phyloP scores from a whole-genome alignment of 148 eudicot genomes.

The Heliamphora exappendiculata region DNA sequence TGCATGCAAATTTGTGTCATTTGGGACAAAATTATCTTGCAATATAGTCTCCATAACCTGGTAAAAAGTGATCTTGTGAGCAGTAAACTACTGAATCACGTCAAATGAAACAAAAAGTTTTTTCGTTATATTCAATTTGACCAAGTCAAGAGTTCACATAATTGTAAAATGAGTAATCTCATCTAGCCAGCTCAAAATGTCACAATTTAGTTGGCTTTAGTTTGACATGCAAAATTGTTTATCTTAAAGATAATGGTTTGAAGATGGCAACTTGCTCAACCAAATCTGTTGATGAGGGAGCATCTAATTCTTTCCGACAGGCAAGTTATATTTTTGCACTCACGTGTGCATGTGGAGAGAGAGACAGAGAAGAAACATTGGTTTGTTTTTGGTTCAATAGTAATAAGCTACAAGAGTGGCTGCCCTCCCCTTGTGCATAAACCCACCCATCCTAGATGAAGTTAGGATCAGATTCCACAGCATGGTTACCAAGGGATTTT shows the following conservation, averaged over 20 bases:
- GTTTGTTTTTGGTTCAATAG: not conserved
- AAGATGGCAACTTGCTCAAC: not conserved
- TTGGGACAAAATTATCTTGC: slow-evolving; percentile 85
- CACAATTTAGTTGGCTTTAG: not conserved
- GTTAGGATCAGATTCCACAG: not conserved
- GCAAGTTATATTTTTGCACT: no score
- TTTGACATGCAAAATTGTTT: not conserved
- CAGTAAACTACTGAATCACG: not conserved
- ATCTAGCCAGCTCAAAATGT: not conserved
- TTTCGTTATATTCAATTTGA: not conserved
- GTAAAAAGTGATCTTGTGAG: slow-evolving; percentile 4
- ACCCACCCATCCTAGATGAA: not conserved
- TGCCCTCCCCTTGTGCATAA: not conserved
- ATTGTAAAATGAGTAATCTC: not conserved
- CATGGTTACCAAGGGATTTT: not conserved
- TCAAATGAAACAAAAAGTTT: not conserved
- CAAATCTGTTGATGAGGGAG: not conserved
- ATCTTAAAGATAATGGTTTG: not conserved
- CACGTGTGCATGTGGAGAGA: not conserved
- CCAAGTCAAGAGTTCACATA: not conserved
- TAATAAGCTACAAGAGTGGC: not conserved
- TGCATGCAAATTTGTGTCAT: slow-evolving; percentile 67
- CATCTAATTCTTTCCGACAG: not conserved
- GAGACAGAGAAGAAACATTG: not conserved
- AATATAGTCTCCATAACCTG: slow-evolving; percentile 78